Evolutionary conservation across 306 rosid genomes (phyloP), one percentile per base, ranked within the genome.

Genomic region (Sicyos edulis): DNA sequence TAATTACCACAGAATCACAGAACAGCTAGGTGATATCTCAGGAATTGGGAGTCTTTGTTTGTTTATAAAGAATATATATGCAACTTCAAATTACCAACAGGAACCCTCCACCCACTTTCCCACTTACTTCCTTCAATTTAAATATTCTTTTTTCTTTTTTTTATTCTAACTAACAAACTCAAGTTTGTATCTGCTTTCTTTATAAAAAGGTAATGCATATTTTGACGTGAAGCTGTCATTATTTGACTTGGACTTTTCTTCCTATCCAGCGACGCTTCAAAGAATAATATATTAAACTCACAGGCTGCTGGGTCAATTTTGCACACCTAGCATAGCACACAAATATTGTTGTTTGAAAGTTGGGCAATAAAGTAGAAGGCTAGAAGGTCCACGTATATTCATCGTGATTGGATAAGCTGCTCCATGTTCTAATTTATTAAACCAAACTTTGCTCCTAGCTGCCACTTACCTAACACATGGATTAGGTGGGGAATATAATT

Each of bases 211-310:
- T 34, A 62, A 62, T 22, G 9, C 4, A 32, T 60, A 14, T 61
- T 26, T 1, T 5, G 44, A 37, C 0, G 1, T 20, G 7, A 61
- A 61, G 67, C 13, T 61, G 49, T 37, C 19, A 37, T 63, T 24
- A 63, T 63, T 63, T 63, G 70, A 63, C 10, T 0, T n/a, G 70
- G 70, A 8, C 16, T 34, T 50, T 63, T 63, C 22, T 37, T 26
- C 37, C 17, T 3, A 37, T 13, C 16, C 7, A 32, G 26, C 37
- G 1, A 6, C 63, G n/a, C 8, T 16, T 53, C 7, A 51, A 51
- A 51, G 19, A 32, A 32, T 32, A 2, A 32, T 32, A 32, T 5
- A 32, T 32, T 32, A 32, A 37, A 32, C 37, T 32, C 37, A 32
- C 37, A 2, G 37, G 5, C 37, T 32, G 37, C 37, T 32, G 44